Base-by-base conservation (phyloP, 257 asterid genomes). In the Agastache rugosa region DNA sequence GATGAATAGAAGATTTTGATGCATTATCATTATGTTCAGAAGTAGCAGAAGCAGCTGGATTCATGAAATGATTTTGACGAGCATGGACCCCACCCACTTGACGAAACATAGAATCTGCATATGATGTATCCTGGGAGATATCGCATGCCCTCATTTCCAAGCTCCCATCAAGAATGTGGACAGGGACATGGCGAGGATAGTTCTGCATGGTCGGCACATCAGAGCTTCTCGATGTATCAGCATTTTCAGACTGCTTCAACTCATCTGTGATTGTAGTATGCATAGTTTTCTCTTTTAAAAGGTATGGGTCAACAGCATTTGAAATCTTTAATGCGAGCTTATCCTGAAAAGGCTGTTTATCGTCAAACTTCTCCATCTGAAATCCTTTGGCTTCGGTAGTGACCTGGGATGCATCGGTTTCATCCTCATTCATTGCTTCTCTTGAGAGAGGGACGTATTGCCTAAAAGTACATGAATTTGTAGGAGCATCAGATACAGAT, bases 131-230 rank as follows among this genome's bases (percentile, higher is more conserved):
- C 23, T 85, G 80, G 75, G 85, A 53, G 59, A 63, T 72, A 70
- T 72, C 78, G 29, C 78, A 74, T 37, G 85, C 76, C 71, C 56
- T 84, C 81, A 69, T 69, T 29, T 86, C 85, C 37, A 68, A 66
- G 80, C 81, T 83, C 67, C 91, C 97, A 80, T 89, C 98, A 80
- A 94, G 92, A 81, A 90, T 85, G 80, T 89, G 96, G 81, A 92
- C 97, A 16, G 97, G 90, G 34, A 90, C 91, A 77, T 86, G 93
- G 73, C 92, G 91, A 61, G 93, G 91, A 71, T 83, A 93, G 82
- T 81, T 82, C 77, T 79, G 89, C 39, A 79, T 71, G 72, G 81
- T 75, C 50, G 85, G 87, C 81, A 79, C 71, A 29, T 83, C 91
- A 81, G 76, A 54, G 17, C 73, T 77, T 73, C 81, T 71, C 62